Evolutionary conservation across 768 basidiomycete species (phyloP), one percentile per base, ranked within the genome.

Genomic region (Agaricus sinodeliciosus): DNA sequence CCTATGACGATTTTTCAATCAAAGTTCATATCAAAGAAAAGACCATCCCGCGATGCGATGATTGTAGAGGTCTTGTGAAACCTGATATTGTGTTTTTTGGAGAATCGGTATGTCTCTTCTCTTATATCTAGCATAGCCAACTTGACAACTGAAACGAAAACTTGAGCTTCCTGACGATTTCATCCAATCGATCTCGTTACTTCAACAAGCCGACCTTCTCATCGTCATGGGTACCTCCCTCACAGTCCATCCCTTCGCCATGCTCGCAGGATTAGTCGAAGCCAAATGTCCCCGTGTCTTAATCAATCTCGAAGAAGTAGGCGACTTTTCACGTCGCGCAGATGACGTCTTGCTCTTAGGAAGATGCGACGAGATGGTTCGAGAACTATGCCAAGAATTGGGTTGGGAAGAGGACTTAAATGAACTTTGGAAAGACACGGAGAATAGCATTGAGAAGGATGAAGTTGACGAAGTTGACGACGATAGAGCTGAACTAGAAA

Each of bases 51-150:
- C 75, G 69, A 44, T 97, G 95, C 63, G 65, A 65, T 26, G 54
- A 52, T 3, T 93, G 92, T 57, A 72, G 69, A 1, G 91, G 90
- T 0, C 72, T 90, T 36, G 84, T 94, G 13, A 93, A 94, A 66
- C 92, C 92, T n/a, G 89, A 95, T 61, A 95, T 95, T 40, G 90
- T 95, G 11, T 94, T 95, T 69, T 94, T 95, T 61, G 92, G 94
- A 19, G 88, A 92, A 68, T 63, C 75, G 35, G 84, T 87, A 62
- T 28, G 82, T 69, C 13, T 25, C 22, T n/a, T 42, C 35, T 54
- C 46, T 31, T 8, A 16, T 36, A 35, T 5, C 13, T 43, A 43
- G 11, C 5, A n/a, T 8, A 41, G 8, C 1, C 39, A 12, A 18
- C 48, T 4, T 49, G 31, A 31, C 22, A 31, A 11, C 31, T 31